phyloP scores from a whole-genome alignment of 345 rosid genomes.

The Draba incana region DNA sequence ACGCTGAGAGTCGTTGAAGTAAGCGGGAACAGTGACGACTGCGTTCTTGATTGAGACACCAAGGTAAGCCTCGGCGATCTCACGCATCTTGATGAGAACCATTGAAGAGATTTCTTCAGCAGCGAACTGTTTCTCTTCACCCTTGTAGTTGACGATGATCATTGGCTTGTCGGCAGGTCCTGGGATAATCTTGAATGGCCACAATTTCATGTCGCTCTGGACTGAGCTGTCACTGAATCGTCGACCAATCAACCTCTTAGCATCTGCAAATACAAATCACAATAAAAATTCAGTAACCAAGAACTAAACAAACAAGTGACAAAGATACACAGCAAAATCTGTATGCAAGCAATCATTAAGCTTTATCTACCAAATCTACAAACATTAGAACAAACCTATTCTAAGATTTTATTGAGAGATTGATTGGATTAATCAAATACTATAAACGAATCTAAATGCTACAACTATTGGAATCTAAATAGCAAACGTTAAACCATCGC shows the following conservation, averaged over 20 bases:
- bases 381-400: too few species aligned
- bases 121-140: conserved; percentile 70
- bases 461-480: not conserved
- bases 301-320: not conserved
- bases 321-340: not conserved
- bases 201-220: conserved; percentile 68
- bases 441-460: not conserved
- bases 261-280: conserved; percentile 42
- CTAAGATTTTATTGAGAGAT: too few species aligned
- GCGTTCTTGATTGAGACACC: conserved; percentile 69
- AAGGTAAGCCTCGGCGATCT: conserved; percentile 81
- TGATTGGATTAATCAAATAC: too few species aligned
- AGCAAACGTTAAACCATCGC: too few species aligned
- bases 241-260: conserved; percentile 76
- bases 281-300: not conserved
- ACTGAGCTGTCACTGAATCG: conserved; percentile 65
- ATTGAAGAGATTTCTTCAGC: conserved; percentile 79
- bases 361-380: too few species aligned
- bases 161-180: conserved; percentile 79
- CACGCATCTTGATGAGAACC: conserved; percentile 85
- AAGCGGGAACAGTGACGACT: conserved; percentile 76
- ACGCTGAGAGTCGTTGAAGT: conserved; percentile 85
- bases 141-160: conserved; percentile 68
- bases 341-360: not conserved
- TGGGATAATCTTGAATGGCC: conserved; percentile 76